These are phyloP conservation scores for Penicillium macrosclerotiorum DNA, from an alignment of 495 filamentous ascomycete genomes.

Conservation along the genomic window DNA sequence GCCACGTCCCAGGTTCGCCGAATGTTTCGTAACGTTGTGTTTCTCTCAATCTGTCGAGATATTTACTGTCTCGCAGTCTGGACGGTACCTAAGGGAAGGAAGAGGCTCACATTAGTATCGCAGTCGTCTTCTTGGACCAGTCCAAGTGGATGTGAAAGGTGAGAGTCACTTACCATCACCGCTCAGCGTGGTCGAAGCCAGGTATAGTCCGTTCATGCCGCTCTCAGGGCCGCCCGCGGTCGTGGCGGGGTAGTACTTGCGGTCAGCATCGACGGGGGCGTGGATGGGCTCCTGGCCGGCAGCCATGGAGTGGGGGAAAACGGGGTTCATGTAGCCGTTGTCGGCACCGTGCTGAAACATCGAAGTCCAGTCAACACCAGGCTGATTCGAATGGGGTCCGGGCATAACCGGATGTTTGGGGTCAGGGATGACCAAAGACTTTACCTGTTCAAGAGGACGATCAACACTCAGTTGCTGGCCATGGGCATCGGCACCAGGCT, in stretches of 20 bases:
- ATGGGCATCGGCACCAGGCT: conserved; percentile 40
- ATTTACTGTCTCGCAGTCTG: conserved; percentile 46
- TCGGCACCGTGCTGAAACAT: conserved; percentile 70
- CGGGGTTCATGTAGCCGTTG: conserved; percentile 58
- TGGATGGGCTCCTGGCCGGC: conserved; percentile 45
- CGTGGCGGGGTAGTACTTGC: conserved; percentile 46
- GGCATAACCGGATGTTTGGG: conserved; percentile 45
- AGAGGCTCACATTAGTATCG: neutral
- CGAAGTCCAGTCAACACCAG: conserved; percentile 64
- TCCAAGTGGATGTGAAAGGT: no score
- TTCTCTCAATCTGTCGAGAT: conserved; percentile 12
- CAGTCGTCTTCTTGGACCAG: no score
- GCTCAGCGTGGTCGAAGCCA: conserved; percentile 46
- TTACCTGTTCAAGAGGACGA: conserved; percentile 51
- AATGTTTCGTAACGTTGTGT: conserved; percentile 12
- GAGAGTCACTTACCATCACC: conserved; percentile 48
- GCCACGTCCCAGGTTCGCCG: conserved; percentile 8
- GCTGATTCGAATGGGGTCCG: conserved; percentile 40
- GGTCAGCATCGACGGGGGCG: conserved; percentile 44
- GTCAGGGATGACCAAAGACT: conserved; percentile 43
- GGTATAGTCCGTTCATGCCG: conserved; percentile 47
- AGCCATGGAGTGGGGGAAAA: conserved; percentile 55
- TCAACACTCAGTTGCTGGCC: conserved; percentile 48
- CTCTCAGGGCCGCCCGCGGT: conserved; percentile 41
- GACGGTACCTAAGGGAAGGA: conserved; percentile 38